Evolutionary conservation across 352 stramenopile species (phyloP).

Genomic region (Globisporangium paroecandrum): DNA sequence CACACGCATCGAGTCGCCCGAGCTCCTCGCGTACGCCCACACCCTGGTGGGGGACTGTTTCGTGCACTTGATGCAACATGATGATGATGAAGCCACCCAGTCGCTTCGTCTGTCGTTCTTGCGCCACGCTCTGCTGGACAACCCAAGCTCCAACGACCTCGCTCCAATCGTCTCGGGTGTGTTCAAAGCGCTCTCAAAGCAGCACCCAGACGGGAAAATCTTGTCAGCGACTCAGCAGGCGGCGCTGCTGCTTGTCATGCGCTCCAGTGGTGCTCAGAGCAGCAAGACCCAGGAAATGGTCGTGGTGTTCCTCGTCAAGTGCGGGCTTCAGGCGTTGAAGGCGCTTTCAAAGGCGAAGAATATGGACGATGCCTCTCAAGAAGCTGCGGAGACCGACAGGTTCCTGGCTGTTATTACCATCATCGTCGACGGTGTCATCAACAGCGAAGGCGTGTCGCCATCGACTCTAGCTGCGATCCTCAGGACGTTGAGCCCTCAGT

Average conservation of each 20-base stretch:
- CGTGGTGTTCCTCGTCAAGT: conserved; percentile 18
- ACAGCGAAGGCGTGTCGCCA: not conserved
- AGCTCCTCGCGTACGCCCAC: conserved; percentile 9
- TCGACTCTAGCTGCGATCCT: conserved; percentile 7
- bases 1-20: conserved; percentile 18
- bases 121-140: conserved; percentile 17
- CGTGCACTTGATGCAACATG: conserved; percentile 7
- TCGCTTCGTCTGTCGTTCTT: conserved; percentile 16
- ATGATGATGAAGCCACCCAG: not conserved
- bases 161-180: conserved; percentile 9
- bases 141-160: conserved; percentile 1
- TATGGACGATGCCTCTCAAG: not conserved
- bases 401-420: conserved; percentile 7
- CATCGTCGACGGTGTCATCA: conserved; percentile 10
- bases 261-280: conserved; percentile 13
- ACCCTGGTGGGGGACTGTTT: conserved; percentile 14
- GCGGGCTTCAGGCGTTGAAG: conserved; percentile 15
- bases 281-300: conserved; percentile 7
- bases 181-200: conserved; percentile 27
- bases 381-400: not conserved
- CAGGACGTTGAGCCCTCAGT: conserved; percentile 22
- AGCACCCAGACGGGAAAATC: conserved; percentile 21
- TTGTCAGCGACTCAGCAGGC: conserved; percentile 30
- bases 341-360: not conserved
- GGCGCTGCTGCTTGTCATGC: conserved; percentile 35